These are phyloP conservation scores for Houttuynia cordata DNA, from an alignment of 164 flowering plant species.

Conservation along the genomic window DNA sequence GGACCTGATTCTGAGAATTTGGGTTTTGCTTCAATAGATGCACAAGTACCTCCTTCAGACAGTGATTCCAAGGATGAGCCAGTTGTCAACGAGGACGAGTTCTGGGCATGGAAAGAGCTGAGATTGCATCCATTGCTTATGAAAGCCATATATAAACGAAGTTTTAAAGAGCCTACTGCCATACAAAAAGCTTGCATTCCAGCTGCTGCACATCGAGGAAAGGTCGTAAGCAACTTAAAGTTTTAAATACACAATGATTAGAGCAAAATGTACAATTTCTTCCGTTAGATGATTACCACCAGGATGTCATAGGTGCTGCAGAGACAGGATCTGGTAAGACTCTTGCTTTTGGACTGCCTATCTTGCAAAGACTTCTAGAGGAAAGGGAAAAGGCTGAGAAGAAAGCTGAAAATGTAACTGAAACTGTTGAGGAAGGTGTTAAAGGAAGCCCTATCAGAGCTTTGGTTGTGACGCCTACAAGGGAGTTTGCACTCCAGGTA, in stretches of 20 bases:
- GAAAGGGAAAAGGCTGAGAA: conserved; percentile 54
- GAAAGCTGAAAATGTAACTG: conserved; percentile 20
- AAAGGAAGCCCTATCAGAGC: conserved; percentile 52
- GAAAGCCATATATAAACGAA: conserved; percentile 68
- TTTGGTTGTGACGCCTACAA: conserved; percentile 83
- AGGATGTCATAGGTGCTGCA: conserved; percentile 98
- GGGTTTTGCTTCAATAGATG: conserved; percentile 1
- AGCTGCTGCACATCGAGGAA: conserved; percentile 92
- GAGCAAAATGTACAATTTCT: not conserved
- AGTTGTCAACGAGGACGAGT: conserved; percentile 43
- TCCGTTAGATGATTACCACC: not conserved
- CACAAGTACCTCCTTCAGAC: conserved; percentile 15
- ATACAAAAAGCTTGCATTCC: conserved; percentile 92
- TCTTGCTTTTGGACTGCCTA: conserved; percentile 94
- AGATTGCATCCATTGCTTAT: conserved; percentile 80
- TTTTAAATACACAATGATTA: not conserved
- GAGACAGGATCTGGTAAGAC: conserved; percentile 99
- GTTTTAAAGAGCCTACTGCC: conserved; percentile 94
- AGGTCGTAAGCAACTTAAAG: conserved; percentile 30
- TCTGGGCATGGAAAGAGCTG: conserved; percentile 67
- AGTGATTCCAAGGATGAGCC: conserved; percentile 25
- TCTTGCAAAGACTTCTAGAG: conserved; percentile 79
- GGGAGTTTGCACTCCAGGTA: conserved; percentile 98
- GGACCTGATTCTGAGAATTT: conserved; percentile 1
- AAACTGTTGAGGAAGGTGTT: conserved; percentile 29